These are phyloP conservation scores for Ascochyta viciae-villosae DNA, from an alignment of 2,329 filamentous ascomycete species.

Conservation along the genomic window DNA sequence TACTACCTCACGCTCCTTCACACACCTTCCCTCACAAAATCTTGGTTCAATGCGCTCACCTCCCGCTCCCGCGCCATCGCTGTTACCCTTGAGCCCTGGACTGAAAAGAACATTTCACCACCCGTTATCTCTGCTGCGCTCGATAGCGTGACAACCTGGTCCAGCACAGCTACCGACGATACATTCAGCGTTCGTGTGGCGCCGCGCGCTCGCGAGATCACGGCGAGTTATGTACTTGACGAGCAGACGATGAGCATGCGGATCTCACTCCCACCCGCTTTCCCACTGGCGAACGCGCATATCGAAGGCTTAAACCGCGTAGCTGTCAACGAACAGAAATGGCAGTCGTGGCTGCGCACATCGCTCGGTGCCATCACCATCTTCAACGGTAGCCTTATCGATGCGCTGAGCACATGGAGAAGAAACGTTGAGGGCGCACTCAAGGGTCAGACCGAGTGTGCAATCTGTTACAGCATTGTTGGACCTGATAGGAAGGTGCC, in stretches of 20 bases:
- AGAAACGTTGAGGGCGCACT: slow-evolving; percentile 86
- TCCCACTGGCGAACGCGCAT: slow-evolving; percentile 79
- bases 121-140: slow-evolving; percentile 71
- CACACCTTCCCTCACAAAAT: slow-evolving; percentile 77
- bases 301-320: slow-evolving; percentile 83
- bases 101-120: slow-evolving; percentile 76
- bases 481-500: slow-evolving; percentile 87
- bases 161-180: slow-evolving; percentile 50
- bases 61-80: slow-evolving; percentile 81
- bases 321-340: slow-evolving; percentile 87
- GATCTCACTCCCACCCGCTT: slow-evolving; percentile 80
- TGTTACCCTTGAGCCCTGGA: slow-evolving; percentile 82
- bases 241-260: slow-evolving; percentile 83
- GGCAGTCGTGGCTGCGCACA: slow-evolving; percentile 87
- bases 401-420: slow-evolving; percentile 84
- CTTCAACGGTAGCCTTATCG: slow-evolving; percentile 86
- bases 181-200: slow-evolving; percentile 74
- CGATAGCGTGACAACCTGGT: slow-evolving; percentile 72
- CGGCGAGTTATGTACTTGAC: slow-evolving; percentile 85
- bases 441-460: slow-evolving; percentile 92
- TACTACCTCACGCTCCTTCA: slow-evolving; percentile 84
- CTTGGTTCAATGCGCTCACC: slow-evolving; percentile 75
- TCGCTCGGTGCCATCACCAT: slow-evolving; percentile 94
- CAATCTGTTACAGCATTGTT: slow-evolving; percentile 96
- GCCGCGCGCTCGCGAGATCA: slow-evolving; percentile 74